Percentiles rank a stretch among this genome's conserved stretches.
phyloP scores from a whole-genome alignment of 208 protist species.

The Zelonia costaricensis region DNA sequence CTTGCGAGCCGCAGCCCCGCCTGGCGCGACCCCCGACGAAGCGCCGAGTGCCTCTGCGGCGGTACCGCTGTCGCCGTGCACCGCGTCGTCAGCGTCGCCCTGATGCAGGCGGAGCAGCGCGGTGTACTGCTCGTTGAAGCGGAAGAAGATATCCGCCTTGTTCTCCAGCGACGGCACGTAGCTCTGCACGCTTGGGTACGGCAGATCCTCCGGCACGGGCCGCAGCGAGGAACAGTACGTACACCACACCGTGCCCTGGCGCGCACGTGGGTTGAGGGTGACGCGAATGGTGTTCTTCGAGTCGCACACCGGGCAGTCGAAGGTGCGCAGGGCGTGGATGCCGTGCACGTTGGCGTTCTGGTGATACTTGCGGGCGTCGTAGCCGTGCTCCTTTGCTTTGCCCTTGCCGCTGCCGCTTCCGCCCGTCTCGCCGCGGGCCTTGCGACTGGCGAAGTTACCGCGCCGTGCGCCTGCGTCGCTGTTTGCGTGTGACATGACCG shows the following conservation, averaged over 20 bases:
- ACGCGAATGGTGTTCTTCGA: constrained; percentile 70
- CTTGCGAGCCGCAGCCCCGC: not conserved
- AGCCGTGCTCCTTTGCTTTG: constrained; percentile 38
- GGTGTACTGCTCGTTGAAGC: constrained; percentile 69
- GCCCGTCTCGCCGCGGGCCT: constrained; percentile 17
- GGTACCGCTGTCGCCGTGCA: not conserved
- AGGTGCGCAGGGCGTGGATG: constrained; percentile 66
- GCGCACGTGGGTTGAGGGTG: constrained; percentile 46
- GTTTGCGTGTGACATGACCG: constrained; percentile 23
- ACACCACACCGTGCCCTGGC: constrained; percentile 64
- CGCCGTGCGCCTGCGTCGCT: not conserved
- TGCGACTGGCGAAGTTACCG: constrained; percentile 20
- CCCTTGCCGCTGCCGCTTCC: not conserved
- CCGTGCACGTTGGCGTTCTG: constrained; percentile 55
- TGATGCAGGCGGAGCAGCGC: constrained; percentile 27
- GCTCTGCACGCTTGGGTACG: constrained; percentile 62
- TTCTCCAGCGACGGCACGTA: constrained; percentile 81
- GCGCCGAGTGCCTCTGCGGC: too few relatives aligned
- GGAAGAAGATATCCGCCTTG: constrained; percentile 84
- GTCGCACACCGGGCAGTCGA: constrained; percentile 84
- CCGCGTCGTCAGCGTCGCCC: not conserved
- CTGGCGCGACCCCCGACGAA: too few relatives aligned
- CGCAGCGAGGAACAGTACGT: constrained; percentile 62
- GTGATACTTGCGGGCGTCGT: constrained; percentile 47
- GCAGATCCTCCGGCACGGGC: constrained; percentile 61